These are phyloP conservation scores for Schizochytrium sp. DNA, from an alignment of 108 stramenopile genomes.

Conservation along the genomic window DNA sequence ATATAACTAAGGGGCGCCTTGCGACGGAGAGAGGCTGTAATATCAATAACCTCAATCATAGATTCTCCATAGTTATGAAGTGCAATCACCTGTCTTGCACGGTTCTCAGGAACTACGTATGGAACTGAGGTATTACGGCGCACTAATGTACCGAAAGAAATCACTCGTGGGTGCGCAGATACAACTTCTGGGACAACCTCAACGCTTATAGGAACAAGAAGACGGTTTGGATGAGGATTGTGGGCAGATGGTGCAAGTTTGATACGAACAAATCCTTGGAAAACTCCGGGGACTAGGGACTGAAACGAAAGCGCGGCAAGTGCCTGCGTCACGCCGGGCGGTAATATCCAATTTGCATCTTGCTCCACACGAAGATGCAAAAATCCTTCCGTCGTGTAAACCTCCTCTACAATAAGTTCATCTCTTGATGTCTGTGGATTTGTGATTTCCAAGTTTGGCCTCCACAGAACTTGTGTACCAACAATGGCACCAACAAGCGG, in stretches of 20 bases:
- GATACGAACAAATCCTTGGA: slow-evolving; percentile 11
- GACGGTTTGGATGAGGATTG: neutral
- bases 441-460: neutral
- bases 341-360: neutral
- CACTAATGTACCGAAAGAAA: neutral
- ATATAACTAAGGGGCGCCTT: neutral
- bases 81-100: neutral
- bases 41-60: neutral
- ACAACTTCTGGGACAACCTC: neutral
- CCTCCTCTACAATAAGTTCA: neutral
- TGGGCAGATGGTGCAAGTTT: neutral
- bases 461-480: neutral
- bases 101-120: neutral
- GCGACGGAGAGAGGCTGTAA: neutral
- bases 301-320: neutral
- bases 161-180: neutral
- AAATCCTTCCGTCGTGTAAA: neutral
- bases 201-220: neutral
- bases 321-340: neutral
- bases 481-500: neutral
- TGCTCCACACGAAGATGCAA: neutral
- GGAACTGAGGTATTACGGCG: neutral
- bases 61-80: neutral
- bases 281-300: neutral
- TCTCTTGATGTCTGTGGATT: neutral